Evolutionary conservation across 2,329 filamentous ascomycete species (phyloP), one percentile per base, ranked within the genome.

Genomic region (Aspergillus fructus): DNA sequence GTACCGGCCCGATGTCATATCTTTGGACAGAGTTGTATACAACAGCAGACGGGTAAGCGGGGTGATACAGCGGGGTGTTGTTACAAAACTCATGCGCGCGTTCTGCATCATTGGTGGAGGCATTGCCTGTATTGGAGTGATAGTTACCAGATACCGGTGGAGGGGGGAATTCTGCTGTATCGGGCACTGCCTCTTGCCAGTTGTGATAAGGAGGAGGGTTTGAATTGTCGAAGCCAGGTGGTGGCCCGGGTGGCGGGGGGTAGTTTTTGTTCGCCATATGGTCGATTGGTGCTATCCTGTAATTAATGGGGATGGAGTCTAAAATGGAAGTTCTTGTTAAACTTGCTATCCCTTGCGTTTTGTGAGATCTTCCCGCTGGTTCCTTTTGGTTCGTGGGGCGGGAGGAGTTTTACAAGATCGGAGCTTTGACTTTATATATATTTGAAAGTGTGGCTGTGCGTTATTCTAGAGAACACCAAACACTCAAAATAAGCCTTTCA

Each of bases 141-240:
- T 81, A 78, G 62, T 84, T 78, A 17, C 78, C 77, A 34, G 85
- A 72, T 2, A 80, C 76, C 7, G 85, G 85, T 1, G 85, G 84
- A 27, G 85, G 85, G 3, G 84, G 84, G 9, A 87, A 77, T n/a
- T 80, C 75, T 4, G 83, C 70, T 15, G 78, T 86, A 64, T 87
- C 85, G 5, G 84, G 84, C 4, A 87, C 78, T 2, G 80, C 75
- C 41, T 74, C 71, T 52, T 83, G 80, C 85, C 85, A 88, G 70
- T 85, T 83, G 68, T 87, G 84, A 64, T 86, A 85, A 24, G 82
- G 80, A 17, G 83, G 83, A 13, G 83, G 51, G 17, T 43, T 40
- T 15, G 41, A 34, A 39, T 37, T 17, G 13, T 66, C 58, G 50
- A 68, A 68, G 52, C 63, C 63, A 3, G 68, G 66, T 9, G 68